Percentiles rank a stretch among this genome's conserved stretches.
These are phyloP conservation scores for Candida xyloterini DNA, from an alignment of 805 yeast genomes.

Conservation along the genomic window DNA sequence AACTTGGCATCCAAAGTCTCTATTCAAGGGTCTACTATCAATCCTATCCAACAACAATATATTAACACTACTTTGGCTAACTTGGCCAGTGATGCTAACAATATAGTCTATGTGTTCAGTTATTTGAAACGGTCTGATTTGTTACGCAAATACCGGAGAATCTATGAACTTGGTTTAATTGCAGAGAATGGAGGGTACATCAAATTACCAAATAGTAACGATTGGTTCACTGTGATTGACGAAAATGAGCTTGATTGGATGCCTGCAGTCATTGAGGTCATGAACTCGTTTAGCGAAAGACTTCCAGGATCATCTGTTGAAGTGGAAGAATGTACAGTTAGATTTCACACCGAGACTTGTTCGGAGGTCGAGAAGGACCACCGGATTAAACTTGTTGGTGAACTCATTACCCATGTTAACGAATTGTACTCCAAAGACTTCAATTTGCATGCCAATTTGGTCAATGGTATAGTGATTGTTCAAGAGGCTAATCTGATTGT, in stretches of 20 bases:
- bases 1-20: slow-evolving; percentile 35
- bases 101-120: slow-evolving; percentile 70
- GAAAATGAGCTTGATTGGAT: slow-evolving; percentile 58
- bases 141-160: slow-evolving; percentile 64
- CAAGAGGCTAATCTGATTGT: slow-evolving; percentile 60
- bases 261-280: slow-evolving; percentile 50
- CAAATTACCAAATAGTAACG: slow-evolving; percentile 45
- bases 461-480: slow-evolving; percentile 65
- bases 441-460: slow-evolving; percentile 74
- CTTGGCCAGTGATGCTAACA: slow-evolving; percentile 53
- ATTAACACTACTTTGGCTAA: slow-evolving; percentile 56
- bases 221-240: slow-evolving; percentile 64
- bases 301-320: slow-evolving; percentile 75
- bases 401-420: slow-evolving; percentile 79
- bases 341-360: slow-evolving; percentile 71
- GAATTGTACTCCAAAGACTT: slow-evolving; percentile 57
- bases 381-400: slow-evolving; percentile 70
- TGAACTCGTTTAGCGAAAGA: slow-evolving; percentile 65
- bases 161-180: slow-evolving; percentile 71
- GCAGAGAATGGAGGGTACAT: slow-evolving; percentile 91
- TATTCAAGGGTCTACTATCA: slow-evolving; percentile 36
- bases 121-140: slow-evolving; percentile 61
- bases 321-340: slow-evolving; percentile 70
- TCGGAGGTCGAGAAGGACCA: slow-evolving; percentile 60
- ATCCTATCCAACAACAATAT: slow-evolving; percentile 60